Conservation (phyloP, 31 red algal species). For the Asparagopsis taxiformis region DNA sequence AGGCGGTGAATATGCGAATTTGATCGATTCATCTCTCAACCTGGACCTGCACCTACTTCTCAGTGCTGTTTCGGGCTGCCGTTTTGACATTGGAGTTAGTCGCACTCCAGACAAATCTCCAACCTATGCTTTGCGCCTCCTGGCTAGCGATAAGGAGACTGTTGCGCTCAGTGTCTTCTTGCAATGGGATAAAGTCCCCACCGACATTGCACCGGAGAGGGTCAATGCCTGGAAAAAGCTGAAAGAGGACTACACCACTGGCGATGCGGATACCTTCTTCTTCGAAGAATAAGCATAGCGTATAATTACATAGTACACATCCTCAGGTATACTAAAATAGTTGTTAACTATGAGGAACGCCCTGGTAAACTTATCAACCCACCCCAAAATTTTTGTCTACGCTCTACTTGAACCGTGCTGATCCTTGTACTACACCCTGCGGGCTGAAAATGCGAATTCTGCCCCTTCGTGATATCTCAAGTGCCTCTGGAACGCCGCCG, state of each 20-base stretch:
- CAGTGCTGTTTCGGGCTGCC: slow-evolving; percentile 64
- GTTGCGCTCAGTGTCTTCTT: slow-evolving; percentile 81
- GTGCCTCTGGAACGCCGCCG: slow-evolving; percentile 84
- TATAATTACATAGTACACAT: not conserved
- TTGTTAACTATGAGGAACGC: not conserved
- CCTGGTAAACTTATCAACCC: not conserved
- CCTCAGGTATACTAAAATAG: not conserved
- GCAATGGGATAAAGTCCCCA: slow-evolving; percentile 79
- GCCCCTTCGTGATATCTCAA: slow-evolving; percentile 72
- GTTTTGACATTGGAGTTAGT: slow-evolving; percentile 87
- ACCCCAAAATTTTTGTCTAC: slow-evolving; percentile 22
- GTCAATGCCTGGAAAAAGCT: slow-evolving; percentile 74
- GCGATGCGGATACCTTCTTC: slow-evolving; percentile 36
- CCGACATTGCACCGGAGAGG: slow-evolving; percentile 62
- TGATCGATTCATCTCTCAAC: slow-evolving; percentile 88
- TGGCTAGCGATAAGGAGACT: slow-evolving; percentile 74
- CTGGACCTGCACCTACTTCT: slow-evolving; percentile 93
- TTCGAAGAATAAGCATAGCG: slow-evolving; percentile 7
- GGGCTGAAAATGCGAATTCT: slow-evolving; percentile 43
- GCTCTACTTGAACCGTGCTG: slow-evolving; percentile 45
- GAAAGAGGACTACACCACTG: slow-evolving; percentile 62
- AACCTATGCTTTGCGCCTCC: slow-evolving; percentile 84
- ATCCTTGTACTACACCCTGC: slow-evolving; percentile 49
- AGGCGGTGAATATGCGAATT: slow-evolving; percentile 83
- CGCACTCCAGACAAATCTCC: slow-evolving; percentile 48